phyloP scores from a whole-genome alignment of 257 asterid species.

The Fraxinus anomala region DNA sequence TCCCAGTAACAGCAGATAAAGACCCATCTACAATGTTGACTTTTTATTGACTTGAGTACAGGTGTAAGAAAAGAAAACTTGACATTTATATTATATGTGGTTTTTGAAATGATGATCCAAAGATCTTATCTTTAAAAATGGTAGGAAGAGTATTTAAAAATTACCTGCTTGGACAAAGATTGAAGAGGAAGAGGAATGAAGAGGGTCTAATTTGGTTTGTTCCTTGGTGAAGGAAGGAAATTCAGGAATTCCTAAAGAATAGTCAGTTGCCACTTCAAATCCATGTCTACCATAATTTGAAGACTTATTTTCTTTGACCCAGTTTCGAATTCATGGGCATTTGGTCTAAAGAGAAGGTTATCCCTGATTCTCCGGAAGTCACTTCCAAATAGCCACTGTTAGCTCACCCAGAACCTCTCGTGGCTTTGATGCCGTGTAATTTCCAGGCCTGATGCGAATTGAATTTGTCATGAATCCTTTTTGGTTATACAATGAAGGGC shows the following conservation, averaged over 20 bases:
- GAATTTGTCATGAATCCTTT: slow-evolving; percentile 10
- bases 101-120: no score
- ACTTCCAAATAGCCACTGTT: no score
- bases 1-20: background rate
- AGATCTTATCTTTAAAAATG: background rate
- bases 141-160: background rate
- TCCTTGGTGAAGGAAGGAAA: background rate
- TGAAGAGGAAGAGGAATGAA: background rate
- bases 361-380: no score
- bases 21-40: background rate
- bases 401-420: no score
- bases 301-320: background rate
- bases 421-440: no score
- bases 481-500: slow-evolving; percentile 5
- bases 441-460: slow-evolving; percentile 18
- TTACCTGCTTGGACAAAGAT: background rate
- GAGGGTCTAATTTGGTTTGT: background rate
- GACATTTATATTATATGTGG: background rate
- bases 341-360: no score
- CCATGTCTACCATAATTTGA: background rate
- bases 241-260: background rate
- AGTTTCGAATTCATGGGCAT: no score
- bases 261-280: background rate
- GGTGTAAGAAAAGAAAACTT: background rate
- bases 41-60: background rate